phyloP scores from a whole-genome alignment of 2,329 filamentous ascomycete species.

The Pezicula rhizophila region DNA sequence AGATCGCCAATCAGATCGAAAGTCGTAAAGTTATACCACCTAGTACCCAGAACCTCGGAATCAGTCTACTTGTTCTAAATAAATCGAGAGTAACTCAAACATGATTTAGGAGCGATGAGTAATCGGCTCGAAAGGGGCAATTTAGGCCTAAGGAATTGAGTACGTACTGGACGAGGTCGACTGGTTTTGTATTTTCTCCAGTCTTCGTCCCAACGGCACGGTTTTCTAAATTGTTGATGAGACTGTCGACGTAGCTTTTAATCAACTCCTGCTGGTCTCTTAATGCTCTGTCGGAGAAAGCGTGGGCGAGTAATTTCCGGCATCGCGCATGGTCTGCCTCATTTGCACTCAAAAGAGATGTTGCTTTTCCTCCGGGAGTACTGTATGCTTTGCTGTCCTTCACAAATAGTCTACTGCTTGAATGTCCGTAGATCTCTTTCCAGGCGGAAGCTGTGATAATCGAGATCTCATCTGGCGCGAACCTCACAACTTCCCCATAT shows the following conservation, averaged over 20 bases:
- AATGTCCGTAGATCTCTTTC: conserved; percentile 2
- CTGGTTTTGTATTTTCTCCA: background rate
- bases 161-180: conserved; percentile 3
- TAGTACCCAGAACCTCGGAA: too few species aligned
- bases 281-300: conserved; percentile 24
- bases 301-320: conserved; percentile 18
- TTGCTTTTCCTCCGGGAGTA: conserved; percentile 5
- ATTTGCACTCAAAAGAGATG: conserved; percentile 6
- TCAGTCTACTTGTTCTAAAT: too few species aligned
- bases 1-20: conserved; percentile 33
- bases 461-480: background rate
- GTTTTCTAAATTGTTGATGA: background rate
- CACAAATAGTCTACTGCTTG: conserved; percentile 13
- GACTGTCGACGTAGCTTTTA: conserved; percentile 1
- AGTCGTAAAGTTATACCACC: conserved; percentile 26
- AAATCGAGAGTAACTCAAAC: too few species aligned
- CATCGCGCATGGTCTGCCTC: conserved; percentile 16
- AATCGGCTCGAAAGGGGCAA: too few species aligned
- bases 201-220: background rate
- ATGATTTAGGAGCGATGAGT: too few species aligned
- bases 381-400: conserved; percentile 7
- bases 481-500: conserved; percentile 1
- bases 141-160: too few species aligned
- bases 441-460: conserved; percentile 1
- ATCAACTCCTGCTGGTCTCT: conserved; percentile 24